Base-by-base conservation (phyloP, 805 yeast genomes). In the Teunomyces stri region DNA sequence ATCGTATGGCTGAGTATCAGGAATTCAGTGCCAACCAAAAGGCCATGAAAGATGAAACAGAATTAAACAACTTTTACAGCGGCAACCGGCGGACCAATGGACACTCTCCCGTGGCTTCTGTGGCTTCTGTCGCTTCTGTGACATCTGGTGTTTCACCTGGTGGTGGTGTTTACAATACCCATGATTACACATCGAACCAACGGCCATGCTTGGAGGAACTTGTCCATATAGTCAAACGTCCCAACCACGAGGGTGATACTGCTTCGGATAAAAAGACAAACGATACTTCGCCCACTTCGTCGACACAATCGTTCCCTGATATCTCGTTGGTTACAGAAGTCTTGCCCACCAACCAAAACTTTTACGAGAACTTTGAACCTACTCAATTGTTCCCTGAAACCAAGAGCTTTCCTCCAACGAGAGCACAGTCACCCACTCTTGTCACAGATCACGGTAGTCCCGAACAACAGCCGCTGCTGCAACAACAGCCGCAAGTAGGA, bases 251-350 rank as follows among this genome's bases (percentile, higher is more conserved):
- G 36, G 42, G 36, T 42, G 41, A 20, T 20, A 16, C 34, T 16
- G 5, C 22, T 30, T 12, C 30, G 43, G 29, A 29, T 42, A 43
- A 53, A 20, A 43, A 49, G 13, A 33, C 47, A 3, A 53, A 52
- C 25, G 69, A 64, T 22, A 61, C 62, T 13, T 68, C 75, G 2
- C 75, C 76, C 1, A 40, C 64, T 3, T 64, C 70, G 29, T 66
- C 73, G 4, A 55, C 62, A 10, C 61, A 61, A 31, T 68, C 75
- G 9, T 71, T 84, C 49, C 76, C 78, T 27, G 79, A 75, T 31
- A 81, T 83, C 64, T 70, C 82, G 13, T 72, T 82, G 42, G 76
- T 81, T 44, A 78, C 85, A 6, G 75, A 75, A 47, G 75, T 70
- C 49, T 66, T 79, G 48, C 72, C 85, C 16, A 70, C 77, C 29